Evolutionary conservation across 2,329 filamentous ascomycete genomes (phyloP), one percentile per base, ranked within the genome.

Genomic region (Rasamsonia emersonii): DNA sequence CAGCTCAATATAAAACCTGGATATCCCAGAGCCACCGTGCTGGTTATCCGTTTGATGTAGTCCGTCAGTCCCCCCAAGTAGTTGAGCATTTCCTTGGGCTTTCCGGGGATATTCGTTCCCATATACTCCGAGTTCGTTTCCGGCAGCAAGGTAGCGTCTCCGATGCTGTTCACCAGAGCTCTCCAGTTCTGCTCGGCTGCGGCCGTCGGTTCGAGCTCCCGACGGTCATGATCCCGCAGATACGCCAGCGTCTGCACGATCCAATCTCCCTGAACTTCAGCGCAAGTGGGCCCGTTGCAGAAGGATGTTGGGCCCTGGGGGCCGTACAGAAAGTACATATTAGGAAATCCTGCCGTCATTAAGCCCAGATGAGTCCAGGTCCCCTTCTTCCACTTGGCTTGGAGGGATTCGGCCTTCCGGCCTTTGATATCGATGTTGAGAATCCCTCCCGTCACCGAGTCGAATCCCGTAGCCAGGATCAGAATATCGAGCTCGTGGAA

Each of bases 381-480:
- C 13, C 32, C 24, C 13, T 18, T 16, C 17, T 21, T 20, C 32
- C 32, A 33, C 11, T 33, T 25, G 10, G 28, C 23, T 15, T 13
- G 18, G 13, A 33, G 25, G 19, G 16, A 13, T 26, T 26, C 5
- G 10, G 24, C 32, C 8, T 19, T 15, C 15, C 14, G 21, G 25
- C 32, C 32, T 9, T 20, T 24, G 11, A 33, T 33, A 9, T 33
- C 15, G n/a, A 33, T 33, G 11, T 33, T 18, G 13, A 16, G 14
- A 18, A 33, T 13, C 18, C 32, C 32, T 20, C 32, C 32, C 4
- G 32, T 33, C 16, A 33, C 67, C 0, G 38, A 35, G 9, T 59
- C 51, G 40, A 63, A 64, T 11, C 60, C 61, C 2, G 61, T 64
- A 2, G 61, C 60, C 40, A 59, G 62, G 15, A 60, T 49, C 11